A percentile compares a stretch with the other conserved stretches of the same genome.
Evolutionary conservation across 2,329 filamentous ascomycete species (phyloP).

Genomic region (Atkinsonella hypoxylon): DNA sequence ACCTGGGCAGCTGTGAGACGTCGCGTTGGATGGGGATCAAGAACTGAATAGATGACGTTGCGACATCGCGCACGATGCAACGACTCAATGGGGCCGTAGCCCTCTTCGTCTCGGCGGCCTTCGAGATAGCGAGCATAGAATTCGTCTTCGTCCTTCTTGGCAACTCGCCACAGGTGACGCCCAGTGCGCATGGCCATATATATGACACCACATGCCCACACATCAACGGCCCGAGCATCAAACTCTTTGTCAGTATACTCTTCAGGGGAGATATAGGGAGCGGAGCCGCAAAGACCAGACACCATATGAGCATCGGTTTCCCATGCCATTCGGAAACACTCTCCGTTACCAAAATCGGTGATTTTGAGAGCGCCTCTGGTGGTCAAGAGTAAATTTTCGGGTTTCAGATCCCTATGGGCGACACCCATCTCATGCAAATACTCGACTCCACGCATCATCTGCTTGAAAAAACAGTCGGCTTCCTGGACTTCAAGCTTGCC

Average conservation of each 20-base stretch:
- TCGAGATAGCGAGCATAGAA: slow-evolving; percentile 93
- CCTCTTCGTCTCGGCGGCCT: slow-evolving; percentile 85
- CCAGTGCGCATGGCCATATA: slow-evolving; percentile 99
- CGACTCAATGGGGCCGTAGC: slow-evolving; percentile 92
- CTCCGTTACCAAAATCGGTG: slow-evolving; percentile 96
- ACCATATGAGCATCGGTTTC: slow-evolving; percentile 98
- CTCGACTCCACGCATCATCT: slow-evolving; percentile 96
- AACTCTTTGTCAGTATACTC: slow-evolving; percentile 95
- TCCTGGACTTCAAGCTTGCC: slow-evolving; percentile 86
- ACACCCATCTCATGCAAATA: slow-evolving; percentile 99
- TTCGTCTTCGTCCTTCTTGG: slow-evolving; percentile 92
- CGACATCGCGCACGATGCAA: slow-evolving; percentile 88
- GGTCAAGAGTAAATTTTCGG: slow-evolving; percentile 89
- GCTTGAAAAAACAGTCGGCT: slow-evolving; percentile 97
- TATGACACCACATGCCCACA: slow-evolving; percentile 97
- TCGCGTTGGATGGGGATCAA: slow-evolving; percentile 85
- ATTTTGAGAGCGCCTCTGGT: slow-evolving; percentile 91
- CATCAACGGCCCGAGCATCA: slow-evolving; percentile 91
- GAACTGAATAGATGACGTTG: slow-evolving; percentile 97
- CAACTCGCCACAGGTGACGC: slow-evolving; percentile 90
- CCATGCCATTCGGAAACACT: slow-evolving; percentile 99
- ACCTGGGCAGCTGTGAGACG: slow-evolving; percentile 94
- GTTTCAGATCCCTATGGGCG: slow-evolving; percentile 90
- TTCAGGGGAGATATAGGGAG: slow-evolving; percentile 93
- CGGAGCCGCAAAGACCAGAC: slow-evolving; percentile 87